Evolutionary conservation across 2,329 filamentous ascomycete species (phyloP), one percentile per base, ranked within the genome.

Genomic region (Daldinia eschscholtzii): DNA sequence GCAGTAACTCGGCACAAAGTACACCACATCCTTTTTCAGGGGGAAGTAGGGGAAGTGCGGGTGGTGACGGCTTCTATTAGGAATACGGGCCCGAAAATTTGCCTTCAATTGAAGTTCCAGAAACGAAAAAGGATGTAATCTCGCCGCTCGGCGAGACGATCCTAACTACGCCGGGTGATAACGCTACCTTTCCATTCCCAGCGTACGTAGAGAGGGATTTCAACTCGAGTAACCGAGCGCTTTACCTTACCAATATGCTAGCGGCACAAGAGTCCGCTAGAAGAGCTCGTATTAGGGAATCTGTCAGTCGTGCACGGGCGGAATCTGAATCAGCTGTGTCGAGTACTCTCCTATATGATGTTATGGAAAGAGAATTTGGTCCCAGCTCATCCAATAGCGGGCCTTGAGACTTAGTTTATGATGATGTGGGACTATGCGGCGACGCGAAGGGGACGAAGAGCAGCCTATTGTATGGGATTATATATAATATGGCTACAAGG

Each of bases 1-100:
- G 83, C 73, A 79, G 80, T 58, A 84, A 83, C 55, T 78, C 79
- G 26, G 70, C 76, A 37, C 80, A 81, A 64, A 79, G 72, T 48
- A 81, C 81, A n/a, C 79, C 80, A 5, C 79, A 76, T 67, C 68
- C 75, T 18, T 73, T 71, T 20, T 76, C 79, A 18, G 75, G 76
- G 18, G 75, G 76, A 37, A 75, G 74, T 46, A 76, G 71, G 68
- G 68, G 72, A 64, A 75, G 76, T 53, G 68, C 72, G 37, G 75
- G 72, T 9, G 68, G 71, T 44, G 80, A 81, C 60, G 78, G 79
- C 58, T 80, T 80, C 73, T 79, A 78, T 73, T 80, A 77, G 76
- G 76, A 44, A 65, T 72, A 72, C 44, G 57, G 57, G 66, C 70
- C 68, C 53, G 67, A 70, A 63, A 68, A 66, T 58, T 57, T 72